Evolutionary conservation across 2,329 filamentous ascomycete species (phyloP).

Genomic region (Clarireedia sp.): DNA sequence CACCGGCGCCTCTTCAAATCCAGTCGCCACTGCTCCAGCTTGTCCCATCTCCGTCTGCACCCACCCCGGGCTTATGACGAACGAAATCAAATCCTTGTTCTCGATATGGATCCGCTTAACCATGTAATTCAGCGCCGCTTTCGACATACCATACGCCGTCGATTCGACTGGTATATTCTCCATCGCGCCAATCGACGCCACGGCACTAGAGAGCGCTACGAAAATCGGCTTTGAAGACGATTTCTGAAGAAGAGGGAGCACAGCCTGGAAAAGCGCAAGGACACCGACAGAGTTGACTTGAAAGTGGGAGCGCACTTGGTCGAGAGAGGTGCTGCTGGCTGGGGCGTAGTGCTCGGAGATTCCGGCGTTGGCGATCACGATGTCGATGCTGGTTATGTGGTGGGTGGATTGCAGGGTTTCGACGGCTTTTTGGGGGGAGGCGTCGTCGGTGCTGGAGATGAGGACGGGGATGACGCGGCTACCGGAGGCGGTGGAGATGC

Average conservation of each 20-base stretch:
- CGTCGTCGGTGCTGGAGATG: conserved; percentile 36
- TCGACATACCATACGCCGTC: conserved; percentile 36
- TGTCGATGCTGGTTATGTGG: conserved; percentile 37
- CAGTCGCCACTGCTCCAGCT: conserved; percentile 9
- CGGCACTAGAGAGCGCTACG: conserved; percentile 29
- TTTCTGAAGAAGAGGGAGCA: conserved; percentile 31
- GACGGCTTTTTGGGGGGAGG: conserved; percentile 31
- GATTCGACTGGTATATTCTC: conserved; percentile 9
- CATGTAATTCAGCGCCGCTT: conserved; percentile 30
- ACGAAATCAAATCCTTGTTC: conserved; percentile 27
- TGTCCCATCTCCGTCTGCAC: conserved; percentile 26
- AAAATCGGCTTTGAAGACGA: conserved; percentile 31
- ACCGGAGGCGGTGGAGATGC: conserved; percentile 30
- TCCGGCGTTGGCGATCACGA: conserved; percentile 46
- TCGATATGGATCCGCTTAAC: conserved; percentile 30
- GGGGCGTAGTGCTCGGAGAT: conserved; percentile 30
- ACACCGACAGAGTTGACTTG: conserved; percentile 37
- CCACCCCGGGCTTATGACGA: conserved; percentile 31
- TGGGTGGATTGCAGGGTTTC: conserved; percentile 25
- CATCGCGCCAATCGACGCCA: conserved; percentile 16
- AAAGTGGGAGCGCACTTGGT: conserved; percentile 33
- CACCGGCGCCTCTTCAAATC: conserved; percentile 16
- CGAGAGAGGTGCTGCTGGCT: conserved; percentile 29
- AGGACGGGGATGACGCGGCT: conserved; percentile 30
- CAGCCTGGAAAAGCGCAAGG: conserved; percentile 38